Percentiles rank a stretch among this genome's conserved stretches.
Evolutionary conservation across 2,329 filamentous ascomycete species (phyloP).

Genomic region (Pseudocercospora eumusae): DNA sequence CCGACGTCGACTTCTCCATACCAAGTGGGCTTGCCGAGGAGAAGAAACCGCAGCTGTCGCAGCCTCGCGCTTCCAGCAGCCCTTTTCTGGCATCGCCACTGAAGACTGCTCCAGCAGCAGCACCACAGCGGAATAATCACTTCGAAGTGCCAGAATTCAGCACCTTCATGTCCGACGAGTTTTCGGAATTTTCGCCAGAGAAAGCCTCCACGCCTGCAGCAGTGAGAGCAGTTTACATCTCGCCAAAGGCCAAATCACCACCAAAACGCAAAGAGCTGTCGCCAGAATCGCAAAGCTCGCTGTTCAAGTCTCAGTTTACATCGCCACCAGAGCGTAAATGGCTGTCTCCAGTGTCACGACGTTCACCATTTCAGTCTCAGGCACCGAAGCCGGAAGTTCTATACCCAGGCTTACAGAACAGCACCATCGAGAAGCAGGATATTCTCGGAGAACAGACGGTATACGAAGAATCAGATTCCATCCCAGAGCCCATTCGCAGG

Average conservation of each 20-base stretch:
- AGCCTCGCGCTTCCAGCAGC: neutral
- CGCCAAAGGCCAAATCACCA: neutral
- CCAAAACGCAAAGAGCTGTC: slow-evolving; percentile 7
- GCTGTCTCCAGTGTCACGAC: slow-evolving; percentile 7
- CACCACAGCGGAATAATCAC: slow-evolving; percentile 3
- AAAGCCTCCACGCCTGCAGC: slow-evolving; percentile 15
- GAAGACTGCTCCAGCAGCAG: slow-evolving; percentile 7
- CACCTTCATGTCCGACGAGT: slow-evolving; percentile 14
- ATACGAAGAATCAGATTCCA: slow-evolving; percentile 4
- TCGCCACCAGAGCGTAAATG: slow-evolving; percentile 3
- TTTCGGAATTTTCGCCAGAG: slow-evolving; percentile 10
- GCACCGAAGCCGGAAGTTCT: slow-evolving; percentile 6
- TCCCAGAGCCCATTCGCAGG: slow-evolving; percentile 4
- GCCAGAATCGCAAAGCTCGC: slow-evolving; percentile 5
- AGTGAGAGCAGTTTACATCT: slow-evolving; percentile 6
- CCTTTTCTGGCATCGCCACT: slow-evolving; percentile 6
- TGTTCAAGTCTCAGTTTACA: neutral
- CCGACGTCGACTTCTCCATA: slow-evolving; percentile 15
- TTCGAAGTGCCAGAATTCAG: slow-evolving; percentile 12
- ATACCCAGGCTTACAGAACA: slow-evolving; percentile 15
- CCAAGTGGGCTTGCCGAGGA: neutral
- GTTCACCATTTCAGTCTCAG: neutral
- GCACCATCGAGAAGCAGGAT: slow-evolving; percentile 6
- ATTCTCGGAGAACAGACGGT: slow-evolving; percentile 1
- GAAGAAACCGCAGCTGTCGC: neutral